phyloP scores from a whole-genome alignment of 2,329 filamentous ascomycete genomes.

The Podosphaera aphanis region DNA sequence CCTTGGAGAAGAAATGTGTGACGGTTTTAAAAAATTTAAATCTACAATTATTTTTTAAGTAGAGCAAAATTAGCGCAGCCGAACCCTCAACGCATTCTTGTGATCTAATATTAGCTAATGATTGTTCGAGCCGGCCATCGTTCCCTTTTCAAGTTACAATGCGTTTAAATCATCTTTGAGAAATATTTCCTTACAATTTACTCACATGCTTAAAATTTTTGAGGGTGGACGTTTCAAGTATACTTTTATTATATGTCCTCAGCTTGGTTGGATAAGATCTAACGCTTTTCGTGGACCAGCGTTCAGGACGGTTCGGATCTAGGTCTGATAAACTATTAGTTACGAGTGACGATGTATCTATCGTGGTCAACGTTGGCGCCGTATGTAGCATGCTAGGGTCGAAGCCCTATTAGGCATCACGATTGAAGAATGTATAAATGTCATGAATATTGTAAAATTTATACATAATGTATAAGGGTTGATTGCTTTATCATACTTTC shows the following conservation, averaged over 20 bases:
- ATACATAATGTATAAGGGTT: no score
- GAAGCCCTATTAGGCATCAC: not conserved
- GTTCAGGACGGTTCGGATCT: not conserved
- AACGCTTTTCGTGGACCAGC: not conserved
- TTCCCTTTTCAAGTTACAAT: not conserved
- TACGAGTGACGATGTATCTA: not conserved
- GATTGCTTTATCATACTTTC: no score
- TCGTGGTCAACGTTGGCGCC: not conserved
- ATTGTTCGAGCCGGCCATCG: not conserved
- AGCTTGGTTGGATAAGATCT: not conserved
- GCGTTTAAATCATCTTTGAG: not conserved
- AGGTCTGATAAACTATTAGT: not conserved
- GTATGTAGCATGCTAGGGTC: not conserved
- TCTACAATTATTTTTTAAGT: conserved; percentile 2
- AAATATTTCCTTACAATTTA: not conserved
- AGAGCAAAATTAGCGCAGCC: conserved; percentile 3
- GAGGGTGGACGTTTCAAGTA: not conserved
- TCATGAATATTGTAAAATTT: not conserved
- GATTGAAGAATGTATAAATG: not conserved
- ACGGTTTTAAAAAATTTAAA: not conserved
- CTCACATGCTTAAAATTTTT: not conserved
- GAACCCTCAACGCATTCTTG: conserved; percentile 1
- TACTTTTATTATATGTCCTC: not conserved
- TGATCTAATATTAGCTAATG: conserved; percentile 2
- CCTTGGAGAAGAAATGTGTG: not conserved